Conservation (phyloP, 129 eudicot genomes). For the Heracleum sosnowskyi region DNA sequence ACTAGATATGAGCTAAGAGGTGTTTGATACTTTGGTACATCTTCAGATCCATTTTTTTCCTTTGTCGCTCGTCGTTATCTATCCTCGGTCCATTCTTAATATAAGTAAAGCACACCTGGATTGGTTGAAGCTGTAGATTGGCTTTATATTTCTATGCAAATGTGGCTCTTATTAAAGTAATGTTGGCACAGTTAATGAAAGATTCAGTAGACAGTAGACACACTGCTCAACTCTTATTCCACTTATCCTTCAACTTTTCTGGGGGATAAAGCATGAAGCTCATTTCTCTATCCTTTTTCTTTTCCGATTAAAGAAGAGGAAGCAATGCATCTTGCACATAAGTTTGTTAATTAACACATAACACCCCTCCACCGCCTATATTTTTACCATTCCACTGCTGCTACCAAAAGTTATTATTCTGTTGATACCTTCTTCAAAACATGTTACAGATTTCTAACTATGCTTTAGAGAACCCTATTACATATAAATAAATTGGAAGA, state of each 20-base stretch:
- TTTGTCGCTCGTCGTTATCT: background rate
- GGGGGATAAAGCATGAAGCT: background rate
- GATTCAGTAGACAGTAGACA: background rate
- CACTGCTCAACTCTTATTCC: background rate
- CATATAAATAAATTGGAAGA: background rate
- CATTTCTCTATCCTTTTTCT: background rate
- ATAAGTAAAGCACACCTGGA: too few species aligned
- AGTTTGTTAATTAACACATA: background rate
- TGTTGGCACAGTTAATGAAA: background rate
- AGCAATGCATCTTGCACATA: background rate
- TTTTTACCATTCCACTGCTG: background rate
- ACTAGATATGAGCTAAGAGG: too few species aligned
- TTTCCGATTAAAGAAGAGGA: background rate
- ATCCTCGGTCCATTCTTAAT: too few species aligned
- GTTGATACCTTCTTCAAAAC: background rate
- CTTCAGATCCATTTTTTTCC: background rate
- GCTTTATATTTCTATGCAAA: background rate
- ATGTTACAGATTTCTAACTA: background rate
- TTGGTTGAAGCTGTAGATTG: too few species aligned
- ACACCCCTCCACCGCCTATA: background rate
- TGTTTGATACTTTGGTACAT: background rate
- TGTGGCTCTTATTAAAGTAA: background rate
- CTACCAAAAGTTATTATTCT: background rate
- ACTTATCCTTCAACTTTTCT: background rate
- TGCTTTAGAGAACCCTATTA: background rate